Evolutionary conservation across 768 basidiomycete genomes (phyloP), one percentile per base, ranked within the genome.

Genomic region (Suillus americanus): DNA sequence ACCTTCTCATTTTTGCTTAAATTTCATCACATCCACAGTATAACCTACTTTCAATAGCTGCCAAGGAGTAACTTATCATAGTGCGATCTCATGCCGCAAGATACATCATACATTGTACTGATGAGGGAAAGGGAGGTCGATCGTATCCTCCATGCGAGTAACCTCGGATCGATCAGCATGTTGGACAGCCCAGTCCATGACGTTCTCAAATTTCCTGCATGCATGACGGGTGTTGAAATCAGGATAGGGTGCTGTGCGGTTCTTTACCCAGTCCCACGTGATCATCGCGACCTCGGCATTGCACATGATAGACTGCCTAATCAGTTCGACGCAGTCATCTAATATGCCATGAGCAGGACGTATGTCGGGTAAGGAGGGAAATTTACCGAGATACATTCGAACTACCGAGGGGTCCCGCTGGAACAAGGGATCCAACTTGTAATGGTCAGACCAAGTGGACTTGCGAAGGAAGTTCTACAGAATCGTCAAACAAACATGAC

Each of bases 281-380:
- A 48, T 48, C 23, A 14, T 25, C 13, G 2, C 23, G 13, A 25
- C 46, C 13, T 48, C 46, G 3, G 46, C 23, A 48, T 23, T 23
- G 23, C 46, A 48, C 46, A 14, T 25, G 6, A 48, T 25, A 48
- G 46, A 25, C 61, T 67, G 64, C n/a, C 66, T 54, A 40, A 65
- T 37, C 35, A 51, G 25, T 23, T 67, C 66, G 41, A 67, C 4
- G 40, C 66, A 67, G n/a, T 53, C 43, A 13, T 65, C 66, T 66
- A 20, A 46, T 16, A 33, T 38, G 9, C 20, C 28, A 12, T 16
- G 9, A 51, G 7, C 5, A 48, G 14, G 28, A 35, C 45, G 62
- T 10, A 43, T 13, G 6, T 38, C 6, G n/a, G 18, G 28, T 9
- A 41, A n/a, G 35, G 37, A 25, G 13, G 5, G 3, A 23, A 25